Evolutionary conservation across 2,329 filamentous ascomycete genomes (phyloP), one percentile per base, ranked within the genome.

Genomic region (Triangularia verruculosa): DNA sequence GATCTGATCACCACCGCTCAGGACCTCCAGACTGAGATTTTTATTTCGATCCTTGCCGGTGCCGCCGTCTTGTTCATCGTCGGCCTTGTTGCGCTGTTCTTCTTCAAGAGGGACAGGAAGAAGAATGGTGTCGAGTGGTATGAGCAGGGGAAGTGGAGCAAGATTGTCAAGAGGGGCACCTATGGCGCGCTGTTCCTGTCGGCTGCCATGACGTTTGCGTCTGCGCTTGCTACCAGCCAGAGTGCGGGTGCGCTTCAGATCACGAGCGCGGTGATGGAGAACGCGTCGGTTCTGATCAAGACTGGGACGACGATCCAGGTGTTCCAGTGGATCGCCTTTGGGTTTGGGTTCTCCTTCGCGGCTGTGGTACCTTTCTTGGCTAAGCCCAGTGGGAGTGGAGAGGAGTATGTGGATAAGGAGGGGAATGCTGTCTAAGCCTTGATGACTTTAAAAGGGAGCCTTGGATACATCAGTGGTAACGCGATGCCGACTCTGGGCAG

Each of bases 261-360:
- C 32, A 63, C 68, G 17, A 51, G 66, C 1, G 28, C 20, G 1
- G 61, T 59, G 3, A 66, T 61, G 24, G 53, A 34, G 12, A 62
- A 65, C 8, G 47, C 54, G 4, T 28, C 56, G 15, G 66, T 70
- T n/a, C 34, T 69, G 25, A 68, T 71, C 32, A 60, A 65, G 34
- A 51, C 60, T 0, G 71, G 71, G 1, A 64, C 62, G 9, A 68
- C 67, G 34, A 59, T 72, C 53, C 70, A 71, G 68, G 69, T 72
- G 20, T 47, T 72, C 61, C 71, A 72, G 70, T 72, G 71, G 71
- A 61, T 69, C 22, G 61, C 64, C 12, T 70, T 72, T 64, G 70
- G 68, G 54, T 70, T 71, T 12, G 51, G 67, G 61, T 15, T 64
- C 39, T n/a, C 69, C 30, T 72, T 72, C 20, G 61, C 57, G n/a